A percentile compares a stretch with the other conserved stretches of the same genome.
These are phyloP conservation scores for Berkeleyomyces rouxiae DNA, from an alignment of 2,329 filamentous ascomycete species.

Conservation along the genomic window DNA sequence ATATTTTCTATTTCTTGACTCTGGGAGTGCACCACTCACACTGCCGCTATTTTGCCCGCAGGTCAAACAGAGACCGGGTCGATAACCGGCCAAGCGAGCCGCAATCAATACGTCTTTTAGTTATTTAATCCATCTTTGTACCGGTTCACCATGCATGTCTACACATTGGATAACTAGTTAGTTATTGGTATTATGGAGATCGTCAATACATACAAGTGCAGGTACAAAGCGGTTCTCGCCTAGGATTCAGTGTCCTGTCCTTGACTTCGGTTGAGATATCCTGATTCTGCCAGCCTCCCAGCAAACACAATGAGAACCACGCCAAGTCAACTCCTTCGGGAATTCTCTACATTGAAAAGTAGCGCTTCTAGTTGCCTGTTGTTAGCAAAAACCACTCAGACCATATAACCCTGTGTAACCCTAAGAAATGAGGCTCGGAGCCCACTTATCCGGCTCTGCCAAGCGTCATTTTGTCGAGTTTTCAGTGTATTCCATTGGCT, in stretches of 20 bases:
- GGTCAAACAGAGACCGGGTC: constrained; percentile 2
- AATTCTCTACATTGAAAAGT: background rate
- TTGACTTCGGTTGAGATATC: background rate
- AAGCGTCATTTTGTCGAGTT: background rate
- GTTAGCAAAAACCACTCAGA: background rate
- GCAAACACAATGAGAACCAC: background rate
- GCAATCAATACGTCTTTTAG: too few species aligned
- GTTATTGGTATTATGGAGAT: too few species aligned
- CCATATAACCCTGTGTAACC: background rate
- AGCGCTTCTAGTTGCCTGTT: background rate
- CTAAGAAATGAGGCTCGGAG: background rate
- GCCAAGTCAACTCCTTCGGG: background rate
- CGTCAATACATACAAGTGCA: background rate
- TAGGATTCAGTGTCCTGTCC: background rate
- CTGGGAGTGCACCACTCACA: background rate
- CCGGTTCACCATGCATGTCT: too few species aligned
- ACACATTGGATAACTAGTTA: too few species aligned
- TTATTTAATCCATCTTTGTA: too few species aligned
- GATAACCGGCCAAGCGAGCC: background rate
- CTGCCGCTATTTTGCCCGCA: background rate
- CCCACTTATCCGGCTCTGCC: background rate
- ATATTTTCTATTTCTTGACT: background rate
- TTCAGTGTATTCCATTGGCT: background rate
- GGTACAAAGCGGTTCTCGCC: background rate
- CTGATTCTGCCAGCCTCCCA: background rate